Evolutionary conservation across 257 asterid genomes (phyloP), one percentile per base, ranked within the genome.

Genomic region (Voacanga thouarsii): DNA sequence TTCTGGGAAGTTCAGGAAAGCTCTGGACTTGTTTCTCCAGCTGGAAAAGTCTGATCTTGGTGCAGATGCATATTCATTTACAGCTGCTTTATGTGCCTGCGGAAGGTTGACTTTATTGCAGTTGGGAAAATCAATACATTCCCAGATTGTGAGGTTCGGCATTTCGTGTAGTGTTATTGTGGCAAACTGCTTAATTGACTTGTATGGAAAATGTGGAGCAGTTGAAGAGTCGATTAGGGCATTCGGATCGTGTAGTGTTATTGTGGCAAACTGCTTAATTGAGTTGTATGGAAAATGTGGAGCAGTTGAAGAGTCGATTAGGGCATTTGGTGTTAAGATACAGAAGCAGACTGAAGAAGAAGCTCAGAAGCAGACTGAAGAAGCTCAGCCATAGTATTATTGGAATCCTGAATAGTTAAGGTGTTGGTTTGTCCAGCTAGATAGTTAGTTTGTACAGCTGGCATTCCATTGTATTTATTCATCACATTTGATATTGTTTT

Each of bases 211-310:
- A 82, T 95, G 99, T 75, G 90, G 89, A 23, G 83, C 7, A 23
- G 84, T 75, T 39, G 74, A 78, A 6, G 94, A 89, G 45, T 89
- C 96, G 2, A 81, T 73, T 44, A 67, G 65, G 80, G 83, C 88
- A 65, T 95, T 95, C 16, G 8, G 39, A n/a, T 89, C 77, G 11
- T 69, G 83, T 50, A 84, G 84, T 73, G 75, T 78, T 75, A 73
- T 86, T 72, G 90, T 87, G 26, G 78, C 82, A 0, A 89, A 89
- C 75, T 87, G 90, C 83, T 85, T 86, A 85, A 88, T 90, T 67
- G 93, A 88, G 77, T 87, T 91, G 94, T 95, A 95, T 71, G 99
- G 98, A 49, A 94, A 93, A 82, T 95, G 99, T 75, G 90, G 89
- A 23, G 83, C 7, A 23, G 84, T 75, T 39, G 74, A 78, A 6